Base-by-base conservation (phyloP, 768 basidiomycete species). In the Floccularia luteovirens region DNA sequence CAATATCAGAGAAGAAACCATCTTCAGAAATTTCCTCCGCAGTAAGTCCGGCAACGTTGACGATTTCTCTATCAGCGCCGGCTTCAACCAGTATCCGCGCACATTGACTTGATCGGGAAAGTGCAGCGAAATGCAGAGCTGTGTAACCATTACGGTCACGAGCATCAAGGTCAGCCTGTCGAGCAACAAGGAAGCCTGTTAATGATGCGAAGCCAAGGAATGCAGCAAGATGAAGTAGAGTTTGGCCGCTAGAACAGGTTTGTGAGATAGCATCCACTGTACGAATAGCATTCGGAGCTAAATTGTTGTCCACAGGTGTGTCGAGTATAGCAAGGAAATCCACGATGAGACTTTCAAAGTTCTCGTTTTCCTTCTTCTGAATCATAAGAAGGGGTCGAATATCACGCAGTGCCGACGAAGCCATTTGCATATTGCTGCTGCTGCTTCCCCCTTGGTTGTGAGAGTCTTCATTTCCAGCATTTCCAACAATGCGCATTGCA, bases 131-230 rank as follows among this genome's bases (percentile, higher is more conserved):
- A 60, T 93, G 88, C 24, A 97, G 62, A 0, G 96, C 78, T 0
- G 93, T 98, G 56, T 74, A 90, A 11, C 94, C 94, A 58, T 91
- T 94, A 35, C 75, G 70, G 59, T 99, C 96, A 36, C 89, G 79
- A 11, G 71, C 72, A 54, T 98, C 90, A 39, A 92, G 48, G 54
- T 92, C 89, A 25, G 83, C 79, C 5, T 72, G 77, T 39, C 75
- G 84, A 3, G 66, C 60, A 42, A 94, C 62, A 42, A 99, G 68
- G 62, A 87, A 89, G 32, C 65, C 53, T 13, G 81, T 73, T 23
- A 98, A 72, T 4, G 75, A 63, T 6, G 75, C 62, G 58, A 89
- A 88, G 22, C 82, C 82, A 41, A 92, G 75, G 54, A 90, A 80
- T 4, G 79, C 69, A 1, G 92, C 83, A 31, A 97, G 67, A 57